Conservation (phyloP, 768 basidiomycete species). For the Leccinum disarticulatum region DNA sequence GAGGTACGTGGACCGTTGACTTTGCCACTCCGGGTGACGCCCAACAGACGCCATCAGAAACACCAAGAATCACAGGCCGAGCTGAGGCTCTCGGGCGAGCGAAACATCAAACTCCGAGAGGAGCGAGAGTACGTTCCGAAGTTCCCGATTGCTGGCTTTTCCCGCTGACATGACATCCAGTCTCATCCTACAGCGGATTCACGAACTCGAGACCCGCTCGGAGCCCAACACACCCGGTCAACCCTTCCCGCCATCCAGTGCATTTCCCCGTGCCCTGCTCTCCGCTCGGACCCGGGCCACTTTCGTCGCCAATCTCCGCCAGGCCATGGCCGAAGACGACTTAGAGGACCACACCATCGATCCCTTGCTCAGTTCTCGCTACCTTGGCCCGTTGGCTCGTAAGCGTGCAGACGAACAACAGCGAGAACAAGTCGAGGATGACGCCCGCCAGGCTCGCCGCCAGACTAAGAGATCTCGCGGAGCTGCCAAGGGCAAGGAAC, state of each 20-base stretch:
- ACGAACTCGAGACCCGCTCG: conserved; percentile 53
- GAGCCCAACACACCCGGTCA: conserved; percentile 30
- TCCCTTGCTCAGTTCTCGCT: conserved; percentile 45
- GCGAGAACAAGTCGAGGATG: conserved; percentile 44
- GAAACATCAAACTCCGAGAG: conserved; percentile 58
- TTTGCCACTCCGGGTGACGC: not conserved
- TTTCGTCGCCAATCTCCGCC: conserved; percentile 49
- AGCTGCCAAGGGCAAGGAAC: conserved; percentile 41
- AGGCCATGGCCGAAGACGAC: conserved; percentile 45
- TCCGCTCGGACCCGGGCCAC: conserved; percentile 42
- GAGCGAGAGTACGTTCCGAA: conserved; percentile 56
- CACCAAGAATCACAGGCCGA: conserved; percentile 59
- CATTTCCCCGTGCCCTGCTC: conserved; percentile 49
- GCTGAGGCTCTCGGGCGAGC: conserved; percentile 59
- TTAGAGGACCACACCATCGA: conserved; percentile 46
- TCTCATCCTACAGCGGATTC: conserved; percentile 56
- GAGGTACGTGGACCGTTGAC: conserved; percentile 49
- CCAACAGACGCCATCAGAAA: conserved; percentile 39
- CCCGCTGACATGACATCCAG: conserved; percentile 33
- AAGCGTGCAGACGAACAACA: conserved; percentile 46
- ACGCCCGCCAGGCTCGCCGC: conserved; percentile 42
- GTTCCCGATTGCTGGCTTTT: not conserved
- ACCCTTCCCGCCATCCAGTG: conserved; percentile 43
- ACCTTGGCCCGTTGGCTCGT: conserved; percentile 44
- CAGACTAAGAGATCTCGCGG: conserved; percentile 33